phyloP scores from a whole-genome alignment of 768 basidiomycete species.

The Boletus sp. region DNA sequence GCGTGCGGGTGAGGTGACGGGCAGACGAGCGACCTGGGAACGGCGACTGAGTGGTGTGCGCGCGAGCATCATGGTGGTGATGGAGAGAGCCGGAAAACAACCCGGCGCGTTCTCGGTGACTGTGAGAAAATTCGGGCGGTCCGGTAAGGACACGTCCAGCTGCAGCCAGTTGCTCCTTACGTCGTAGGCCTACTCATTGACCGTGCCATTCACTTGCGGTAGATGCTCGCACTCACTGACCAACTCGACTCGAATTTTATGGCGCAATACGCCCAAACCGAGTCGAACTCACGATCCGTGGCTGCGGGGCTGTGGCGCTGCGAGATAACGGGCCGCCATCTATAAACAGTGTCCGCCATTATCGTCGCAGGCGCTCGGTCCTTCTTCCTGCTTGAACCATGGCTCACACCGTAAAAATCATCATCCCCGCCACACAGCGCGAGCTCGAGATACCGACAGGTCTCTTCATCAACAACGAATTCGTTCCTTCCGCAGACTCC shows the following conservation, averaged over 20 bases:
- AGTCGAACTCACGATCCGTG: background rate
- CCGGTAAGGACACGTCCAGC: background rate
- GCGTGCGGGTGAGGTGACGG: constrained; percentile 32
- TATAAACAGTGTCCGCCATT: constrained; percentile 8
- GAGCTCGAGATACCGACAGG: constrained; percentile 69
- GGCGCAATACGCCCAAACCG: background rate
- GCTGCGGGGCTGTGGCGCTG: constrained; percentile 10
- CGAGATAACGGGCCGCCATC: background rate
- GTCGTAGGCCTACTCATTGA: background rate
- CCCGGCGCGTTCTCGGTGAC: background rate
- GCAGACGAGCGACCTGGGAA: constrained; percentile 35
- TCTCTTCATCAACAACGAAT: constrained; percentile 90
- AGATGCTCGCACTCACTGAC: background rate
- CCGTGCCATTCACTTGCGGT: background rate
- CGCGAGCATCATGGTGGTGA: constrained; percentile 36
- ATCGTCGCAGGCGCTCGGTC: background rate
- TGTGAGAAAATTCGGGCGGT: constrained; percentile 18
- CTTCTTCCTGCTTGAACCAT: constrained; percentile 34
- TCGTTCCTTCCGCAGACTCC: constrained; percentile 72
- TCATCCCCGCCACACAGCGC: constrained; percentile 43
- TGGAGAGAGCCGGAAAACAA: constrained; percentile 14
- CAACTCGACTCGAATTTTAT: background rate
- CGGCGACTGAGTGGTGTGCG: constrained; percentile 42
- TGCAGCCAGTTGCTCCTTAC: background rate
- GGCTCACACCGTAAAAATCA: constrained; percentile 41